These are phyloP conservation scores for Boletus rubroflammeus DNA, from an alignment of 768 basidiomycete species.

Conservation along the genomic window DNA sequence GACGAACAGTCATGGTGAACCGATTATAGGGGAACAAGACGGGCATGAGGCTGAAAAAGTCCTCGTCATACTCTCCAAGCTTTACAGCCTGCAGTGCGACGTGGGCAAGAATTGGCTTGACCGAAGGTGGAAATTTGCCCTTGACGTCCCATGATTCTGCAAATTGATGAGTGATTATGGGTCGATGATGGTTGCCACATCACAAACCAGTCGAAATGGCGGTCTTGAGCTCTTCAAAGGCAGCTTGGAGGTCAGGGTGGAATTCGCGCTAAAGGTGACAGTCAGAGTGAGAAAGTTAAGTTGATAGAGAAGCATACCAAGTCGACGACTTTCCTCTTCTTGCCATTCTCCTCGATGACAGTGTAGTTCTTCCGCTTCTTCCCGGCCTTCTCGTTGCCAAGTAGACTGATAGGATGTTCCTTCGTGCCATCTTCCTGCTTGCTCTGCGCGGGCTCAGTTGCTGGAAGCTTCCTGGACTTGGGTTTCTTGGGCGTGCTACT, in stretches of 20 bases:
- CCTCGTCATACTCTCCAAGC: conserved; percentile 87
- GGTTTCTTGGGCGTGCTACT: conserved; percentile 65
- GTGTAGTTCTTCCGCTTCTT: conserved; percentile 58
- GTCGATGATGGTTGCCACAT: background rate
- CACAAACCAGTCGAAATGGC: conserved; percentile 57
- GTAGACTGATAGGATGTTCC: conserved; percentile 48
- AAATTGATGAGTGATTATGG: background rate
- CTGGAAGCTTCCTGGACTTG: conserved; percentile 53
- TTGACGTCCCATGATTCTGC: conserved; percentile 76
- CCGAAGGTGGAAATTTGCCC: conserved; percentile 81
- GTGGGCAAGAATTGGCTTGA: conserved; percentile 70
- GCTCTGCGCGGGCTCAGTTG: conserved; percentile 22
- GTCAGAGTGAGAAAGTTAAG: background rate
- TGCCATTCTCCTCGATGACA: conserved; percentile 51
- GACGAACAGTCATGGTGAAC: conserved; percentile 83
- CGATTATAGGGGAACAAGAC: conserved; percentile 90
- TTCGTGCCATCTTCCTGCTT: conserved; percentile 41
- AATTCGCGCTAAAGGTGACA: conserved; percentile 50
- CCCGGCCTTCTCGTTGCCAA: conserved; percentile 37
- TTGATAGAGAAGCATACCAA: conserved; percentile 40
- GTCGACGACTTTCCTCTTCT: conserved; percentile 70
- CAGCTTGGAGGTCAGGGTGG: conserved; percentile 62
- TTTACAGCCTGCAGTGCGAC: conserved; percentile 76
- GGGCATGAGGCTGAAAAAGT: conserved; percentile 89
- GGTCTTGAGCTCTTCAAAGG: conserved; percentile 56